Evolutionary conservation across 305 asterid genomes (phyloP).

Genomic region (Solanum hybrid): DNA sequence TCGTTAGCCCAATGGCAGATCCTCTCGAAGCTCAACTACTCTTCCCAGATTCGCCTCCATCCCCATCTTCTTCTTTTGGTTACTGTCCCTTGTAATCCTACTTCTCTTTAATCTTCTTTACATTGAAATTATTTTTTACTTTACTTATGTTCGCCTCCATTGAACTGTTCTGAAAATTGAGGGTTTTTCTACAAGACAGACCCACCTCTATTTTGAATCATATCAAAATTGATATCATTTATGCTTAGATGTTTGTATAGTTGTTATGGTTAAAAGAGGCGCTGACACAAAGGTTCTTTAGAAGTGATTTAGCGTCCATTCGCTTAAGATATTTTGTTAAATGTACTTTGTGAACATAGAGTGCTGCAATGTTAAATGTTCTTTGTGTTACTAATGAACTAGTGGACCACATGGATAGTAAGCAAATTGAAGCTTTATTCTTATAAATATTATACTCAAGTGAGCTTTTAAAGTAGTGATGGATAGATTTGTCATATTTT

Average conservation of each 20-base stretch:
- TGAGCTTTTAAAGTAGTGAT: neutral
- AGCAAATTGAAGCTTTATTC: neutral
- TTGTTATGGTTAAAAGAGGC: neutral
- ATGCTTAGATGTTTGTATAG: neutral
- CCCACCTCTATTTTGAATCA: neutral
- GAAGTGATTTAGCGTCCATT: neutral
- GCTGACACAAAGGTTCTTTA: neutral
- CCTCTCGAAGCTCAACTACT: conserved; percentile 50
- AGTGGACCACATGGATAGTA: neutral
- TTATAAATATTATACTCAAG: neutral
- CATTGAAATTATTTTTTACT: neutral
- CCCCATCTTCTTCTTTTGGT: conserved; percentile 61
- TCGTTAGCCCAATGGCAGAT: conserved; percentile 49
- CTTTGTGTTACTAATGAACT: neutral
- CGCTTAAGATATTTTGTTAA: neutral
- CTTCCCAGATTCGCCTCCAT: conserved; percentile 65
- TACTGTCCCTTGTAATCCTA: conserved; percentile 70
- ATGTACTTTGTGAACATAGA: neutral
- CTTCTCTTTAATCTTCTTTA: neutral
- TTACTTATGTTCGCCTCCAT: neutral
- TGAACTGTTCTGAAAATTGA: neutral
- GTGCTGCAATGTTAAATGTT: neutral
- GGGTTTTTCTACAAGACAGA: neutral
- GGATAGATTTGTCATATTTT: neutral
- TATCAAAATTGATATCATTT: neutral